Conservation (phyloP, 768 basidiomycete species). For the Gelatoporia subvermispora region DNA sequence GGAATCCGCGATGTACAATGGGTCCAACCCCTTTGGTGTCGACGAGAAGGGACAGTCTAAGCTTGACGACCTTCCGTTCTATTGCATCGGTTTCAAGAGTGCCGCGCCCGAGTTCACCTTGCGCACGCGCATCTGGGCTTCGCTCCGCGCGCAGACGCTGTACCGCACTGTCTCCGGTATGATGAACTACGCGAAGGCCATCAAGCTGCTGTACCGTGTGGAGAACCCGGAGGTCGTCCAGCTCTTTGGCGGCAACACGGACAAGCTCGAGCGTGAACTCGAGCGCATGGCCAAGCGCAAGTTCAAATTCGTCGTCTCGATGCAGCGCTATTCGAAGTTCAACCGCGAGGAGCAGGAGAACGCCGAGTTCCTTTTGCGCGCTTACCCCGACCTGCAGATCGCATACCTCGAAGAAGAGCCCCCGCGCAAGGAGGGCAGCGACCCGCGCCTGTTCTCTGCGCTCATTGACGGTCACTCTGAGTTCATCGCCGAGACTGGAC, state of each 20-base stretch:
- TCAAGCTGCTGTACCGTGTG: conserved; percentile 98
- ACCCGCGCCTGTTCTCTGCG: conserved; percentile 91
- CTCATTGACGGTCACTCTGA: conserved; percentile 98
- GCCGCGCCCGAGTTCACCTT: conserved; percentile 98
- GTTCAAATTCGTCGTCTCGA: conserved; percentile 98
- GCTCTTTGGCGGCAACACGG: conserved; percentile 94
- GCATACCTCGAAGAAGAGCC: conserved; percentile 98
- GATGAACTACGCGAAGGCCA: conserved; percentile 99
- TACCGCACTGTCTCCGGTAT: conserved; percentile 99
- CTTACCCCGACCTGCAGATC: conserved; percentile 97
- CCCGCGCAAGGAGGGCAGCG: conserved; percentile 89
- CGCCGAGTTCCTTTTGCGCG: conserved; percentile 93
- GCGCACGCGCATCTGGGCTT: conserved; percentile 98
- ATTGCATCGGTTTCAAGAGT: conserved; percentile 98
- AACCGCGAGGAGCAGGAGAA: conserved; percentile 99
- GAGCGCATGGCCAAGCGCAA: conserved; percentile 97
- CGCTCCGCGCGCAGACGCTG: conserved; percentile 94
- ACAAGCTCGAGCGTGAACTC: conserved; percentile 91
- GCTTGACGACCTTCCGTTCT: conserved; percentile 92
- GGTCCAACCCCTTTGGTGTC: conserved; percentile 62
- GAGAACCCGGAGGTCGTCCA: conserved; percentile 99
- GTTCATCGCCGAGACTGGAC: conserved; percentile 83
- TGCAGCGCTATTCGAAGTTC: conserved; percentile 99
- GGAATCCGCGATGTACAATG: conserved; percentile 85
- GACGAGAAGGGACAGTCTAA: conserved; percentile 84